A percentile compares a stretch with the other conserved stretches of the same genome.
Conservation (phyloP, 306 rosid genomes). For the Gastrolobium bilobum region DNA sequence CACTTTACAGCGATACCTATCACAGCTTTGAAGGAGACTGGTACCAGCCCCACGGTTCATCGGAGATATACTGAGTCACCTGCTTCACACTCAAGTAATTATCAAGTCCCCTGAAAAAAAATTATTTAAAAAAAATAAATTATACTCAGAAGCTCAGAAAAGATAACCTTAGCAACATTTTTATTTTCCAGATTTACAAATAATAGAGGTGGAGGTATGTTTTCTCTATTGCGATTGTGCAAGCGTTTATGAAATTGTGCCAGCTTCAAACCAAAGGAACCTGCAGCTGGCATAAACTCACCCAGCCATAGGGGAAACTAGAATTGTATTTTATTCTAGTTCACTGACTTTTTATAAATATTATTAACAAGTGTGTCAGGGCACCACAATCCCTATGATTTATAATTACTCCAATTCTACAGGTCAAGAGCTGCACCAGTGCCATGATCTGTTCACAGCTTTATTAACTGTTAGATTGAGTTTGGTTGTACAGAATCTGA, state of each 20-base stretch:
- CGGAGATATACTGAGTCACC: slow-evolving; percentile 80
- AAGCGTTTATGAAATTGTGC: slow-evolving; percentile 15
- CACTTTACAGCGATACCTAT: slow-evolving; percentile 16
- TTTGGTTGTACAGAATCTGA: neutral
- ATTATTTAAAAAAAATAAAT: neutral
- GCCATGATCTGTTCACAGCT: slow-evolving; percentile 25
- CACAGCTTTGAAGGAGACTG: slow-evolving; percentile 85
- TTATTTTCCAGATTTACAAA: slow-evolving; percentile 27
- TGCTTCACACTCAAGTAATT: slow-evolving; percentile 96
- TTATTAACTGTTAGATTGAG: slow-evolving; percentile 20
- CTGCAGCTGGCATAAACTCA: slow-evolving; percentile 6
- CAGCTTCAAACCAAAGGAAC: slow-evolving; percentile 22
- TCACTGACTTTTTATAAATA: neutral
- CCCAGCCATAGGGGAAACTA: neutral
- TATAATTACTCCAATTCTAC: slow-evolving; percentile 14
- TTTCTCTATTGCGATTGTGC: slow-evolving; percentile 9
- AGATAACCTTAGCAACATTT: neutral
- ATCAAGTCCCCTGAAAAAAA: slow-evolving; percentile 84
- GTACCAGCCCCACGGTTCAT: slow-evolving; percentile 98
- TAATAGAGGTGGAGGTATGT: neutral
- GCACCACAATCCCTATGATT: neutral
- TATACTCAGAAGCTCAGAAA: slow-evolving; percentile 36
- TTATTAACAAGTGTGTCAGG: neutral
- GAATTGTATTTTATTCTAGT: slow-evolving; percentile 4
- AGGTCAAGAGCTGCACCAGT: slow-evolving; percentile 12